Base-by-base conservation (phyloP, 2,329 filamentous ascomycete genomes). In the Fusarium continuum region DNA sequence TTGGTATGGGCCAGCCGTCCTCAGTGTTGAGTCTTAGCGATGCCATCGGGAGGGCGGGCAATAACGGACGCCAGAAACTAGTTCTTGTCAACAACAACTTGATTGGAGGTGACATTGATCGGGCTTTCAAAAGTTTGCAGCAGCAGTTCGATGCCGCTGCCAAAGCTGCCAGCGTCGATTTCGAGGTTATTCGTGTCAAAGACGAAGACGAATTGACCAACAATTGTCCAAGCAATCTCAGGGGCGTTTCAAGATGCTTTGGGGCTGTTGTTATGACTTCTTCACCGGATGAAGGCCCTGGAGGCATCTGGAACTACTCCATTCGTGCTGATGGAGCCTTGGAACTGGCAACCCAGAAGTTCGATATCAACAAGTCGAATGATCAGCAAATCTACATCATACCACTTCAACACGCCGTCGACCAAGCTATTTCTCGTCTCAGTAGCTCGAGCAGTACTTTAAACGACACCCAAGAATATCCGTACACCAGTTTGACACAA, bases 291-390 rank as follows among this genome's bases (percentile, higher is more conserved):
- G 88, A 95, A 77, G 91, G 91, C 9, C 62, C 74, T 1, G 83
- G 82, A 7, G 83, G 84, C 2, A 76, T 85, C 38, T 97, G 93
- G 93, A 96, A 95, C 76, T 97, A 97, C 72, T 93, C 91, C 0
- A 81, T 97, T 22, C 83, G 91, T 53, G 88, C 88, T 4, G 93
- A 97, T 72, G 89, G 89, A 29, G 82, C 86, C 1, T 81, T 96
- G 54, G 56, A 61, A 23, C 14, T 28, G 13, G 88, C 88, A 17
- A 84, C 86, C 8, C 74, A 76, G 8, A 85, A 83, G 50, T 87
- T 96, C 59, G 82, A 89, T 63, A 84, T 90, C 25, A 80, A 88
- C 28, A 79, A 80, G n/a, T 75, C 82, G 38, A 96, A 96, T 71
- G 90, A 92, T 73, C 86, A 86, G 41, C 83, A 97, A 75, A 80